These are phyloP conservation scores for Aureoboletus auriporus DNA, from an alignment of 768 basidiomycete genomes.

Conservation along the genomic window DNA sequence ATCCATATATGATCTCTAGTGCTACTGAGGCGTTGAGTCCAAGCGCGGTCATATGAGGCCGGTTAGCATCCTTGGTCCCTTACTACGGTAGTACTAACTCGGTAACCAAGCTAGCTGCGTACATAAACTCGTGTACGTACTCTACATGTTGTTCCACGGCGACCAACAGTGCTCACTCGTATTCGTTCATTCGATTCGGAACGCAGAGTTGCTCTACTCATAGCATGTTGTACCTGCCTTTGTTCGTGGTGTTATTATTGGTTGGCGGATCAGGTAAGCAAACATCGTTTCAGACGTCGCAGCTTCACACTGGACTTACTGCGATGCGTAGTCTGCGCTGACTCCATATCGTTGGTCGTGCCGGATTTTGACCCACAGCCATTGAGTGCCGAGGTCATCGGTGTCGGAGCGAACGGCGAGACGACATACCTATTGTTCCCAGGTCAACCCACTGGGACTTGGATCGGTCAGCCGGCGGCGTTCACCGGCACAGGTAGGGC, in stretches of 20 bases:
- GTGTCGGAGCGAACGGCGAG: constrained; percentile 37
- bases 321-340: constrained; percentile 4
- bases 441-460: constrained; percentile 33
- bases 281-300: neutral
- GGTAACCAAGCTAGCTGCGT: no score
- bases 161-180: neutral
- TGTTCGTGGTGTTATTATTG: constrained; percentile 7
- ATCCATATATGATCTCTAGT: neutral
- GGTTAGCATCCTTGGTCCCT: no score
- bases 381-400: constrained; percentile 38
- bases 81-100: no score
- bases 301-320: neutral
- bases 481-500: constrained; percentile 37
- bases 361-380: constrained; percentile 45
- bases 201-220: no score
- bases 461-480: constrained; percentile 22
- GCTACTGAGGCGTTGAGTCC: neutral
- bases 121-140: neutral
- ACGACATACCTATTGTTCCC: constrained; percentile 41
- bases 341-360: constrained; percentile 37
- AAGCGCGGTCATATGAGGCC: neutral
- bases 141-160: no score
- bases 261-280: neutral
- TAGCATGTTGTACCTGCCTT: neutral
- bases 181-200: no score